These are phyloP conservation scores for Sarcomyxa edulis DNA, from an alignment of 768 basidiomycete genomes.

Conservation along the genomic window DNA sequence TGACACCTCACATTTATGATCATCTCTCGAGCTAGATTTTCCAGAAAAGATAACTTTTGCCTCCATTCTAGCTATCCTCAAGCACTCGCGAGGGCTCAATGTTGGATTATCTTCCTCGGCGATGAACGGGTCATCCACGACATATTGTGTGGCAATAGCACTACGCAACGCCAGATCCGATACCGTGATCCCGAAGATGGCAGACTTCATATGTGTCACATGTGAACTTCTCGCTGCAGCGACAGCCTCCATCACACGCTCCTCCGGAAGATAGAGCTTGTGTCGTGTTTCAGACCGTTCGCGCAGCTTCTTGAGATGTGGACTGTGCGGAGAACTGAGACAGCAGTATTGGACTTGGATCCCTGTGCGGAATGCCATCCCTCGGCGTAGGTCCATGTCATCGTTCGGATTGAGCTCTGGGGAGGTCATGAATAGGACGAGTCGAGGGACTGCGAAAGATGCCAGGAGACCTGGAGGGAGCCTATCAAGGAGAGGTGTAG, in stretches of 20 bases:
- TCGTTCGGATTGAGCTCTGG: slow-evolving; percentile 76
- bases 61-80: slow-evolving; percentile 30
- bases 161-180: slow-evolving; percentile 51
- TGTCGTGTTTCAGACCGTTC: slow-evolving; percentile 39
- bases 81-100: slow-evolving; percentile 36
- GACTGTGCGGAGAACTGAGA: slow-evolving; percentile 32
- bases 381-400: slow-evolving; percentile 59
- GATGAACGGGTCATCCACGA: slow-evolving; percentile 60
- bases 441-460: slow-evolving; percentile 53
- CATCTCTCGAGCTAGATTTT: slow-evolving; percentile 13
- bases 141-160: slow-evolving; percentile 61
- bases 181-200: slow-evolving; percentile 37
- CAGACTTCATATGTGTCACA: slow-evolving; percentile 28
- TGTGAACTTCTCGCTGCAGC: slow-evolving; percentile 31
- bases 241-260: slow-evolving; percentile 41
- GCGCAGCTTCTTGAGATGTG: slow-evolving; percentile 28
- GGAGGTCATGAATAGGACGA: slow-evolving; percentile 69
- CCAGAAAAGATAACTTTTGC: slow-evolving; percentile 22
- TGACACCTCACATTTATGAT: slow-evolving; percentile 41
- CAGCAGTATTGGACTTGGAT: slow-evolving; percentile 53
- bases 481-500: slow-evolving; percentile 25
- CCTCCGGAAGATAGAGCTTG: slow-evolving; percentile 50
- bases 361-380: slow-evolving; percentile 55
- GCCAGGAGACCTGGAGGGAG: slow-evolving; percentile 53
- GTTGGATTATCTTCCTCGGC: slow-evolving; percentile 46